Conservation (phyloP, 2,329 filamentous ascomycete genomes). For the Scytalidium lignicola region DNA sequence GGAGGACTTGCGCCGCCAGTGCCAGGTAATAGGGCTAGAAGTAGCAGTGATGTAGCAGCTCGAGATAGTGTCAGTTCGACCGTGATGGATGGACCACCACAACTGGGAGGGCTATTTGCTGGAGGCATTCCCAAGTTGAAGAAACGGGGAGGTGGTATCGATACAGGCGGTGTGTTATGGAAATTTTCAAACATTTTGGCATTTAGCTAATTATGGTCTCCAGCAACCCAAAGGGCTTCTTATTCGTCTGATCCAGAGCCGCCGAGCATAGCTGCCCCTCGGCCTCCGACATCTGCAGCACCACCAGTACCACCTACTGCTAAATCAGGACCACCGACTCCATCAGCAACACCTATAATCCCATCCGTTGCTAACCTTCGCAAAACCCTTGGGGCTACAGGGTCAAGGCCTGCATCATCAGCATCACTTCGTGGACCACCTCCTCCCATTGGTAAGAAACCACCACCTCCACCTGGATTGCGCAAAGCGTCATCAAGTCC, state of each 20-base stretch:
- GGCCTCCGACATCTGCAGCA: conserved; percentile 52
- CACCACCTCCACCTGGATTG: conserved; percentile 51
- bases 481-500: conserved; percentile 49
- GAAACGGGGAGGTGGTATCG: conserved; percentile 75
- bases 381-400: conserved; percentile 47
- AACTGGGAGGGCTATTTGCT: conserved; percentile 82
- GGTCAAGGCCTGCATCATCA: conserved; percentile 54
- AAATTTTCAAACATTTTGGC: neutral
- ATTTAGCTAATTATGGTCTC: conserved; percentile 16
- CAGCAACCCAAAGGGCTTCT: conserved; percentile 64
- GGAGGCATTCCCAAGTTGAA: conserved; percentile 94
- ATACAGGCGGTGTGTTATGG: conserved; percentile 56
- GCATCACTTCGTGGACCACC: conserved; percentile 65
- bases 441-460: conserved; percentile 73
- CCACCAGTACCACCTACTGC: conserved; percentile 52
- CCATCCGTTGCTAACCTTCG: conserved; percentile 56
- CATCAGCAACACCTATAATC: conserved; percentile 43
- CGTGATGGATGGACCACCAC: conserved; percentile 60
- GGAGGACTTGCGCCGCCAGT: conserved; percentile 67
- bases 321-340: conserved; percentile 40
- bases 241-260: conserved; percentile 61
- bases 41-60: conserved; percentile 72
- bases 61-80: conserved; percentile 35
- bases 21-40: conserved; percentile 65
- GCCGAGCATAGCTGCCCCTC: conserved; percentile 49